Evolutionary conservation across 768 basidiomycete species (phyloP), one percentile per base, ranked within the genome.

Genomic region (Podaxis sp.): DNA sequence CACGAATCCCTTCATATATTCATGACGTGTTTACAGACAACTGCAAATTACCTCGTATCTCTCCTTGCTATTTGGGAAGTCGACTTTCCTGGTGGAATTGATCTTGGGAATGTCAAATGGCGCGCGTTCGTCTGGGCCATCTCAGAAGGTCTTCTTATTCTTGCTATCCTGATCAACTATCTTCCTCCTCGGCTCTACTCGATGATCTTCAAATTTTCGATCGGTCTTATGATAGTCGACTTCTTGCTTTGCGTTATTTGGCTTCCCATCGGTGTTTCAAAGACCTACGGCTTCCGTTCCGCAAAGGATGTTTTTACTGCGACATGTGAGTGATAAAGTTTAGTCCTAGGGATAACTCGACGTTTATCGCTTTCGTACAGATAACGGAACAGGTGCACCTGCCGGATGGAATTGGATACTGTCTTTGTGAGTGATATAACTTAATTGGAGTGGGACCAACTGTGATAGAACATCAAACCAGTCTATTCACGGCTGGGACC

Each of bases 391-490:
- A 0, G 91, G 91, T 0, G 93, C 93, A 2, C 82, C 90, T 21
- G 77, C 89, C 7, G 91, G 83, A 4, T 95, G 93, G 95, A 95
- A 95, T 67, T 96, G 91, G 91, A 81, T 93, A 14, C 73, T 97
- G 40, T 92, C 89, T 3, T 92, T 93, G 91, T 92, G 65, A 27
- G 72, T 66, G 23, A 54, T 23, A 52, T 21, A 48, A 44, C 18
- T 50, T 38, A 18, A 60, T 35, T 14, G 23, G 14, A 7, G 38
- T 32, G 28, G 42, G 11, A 32, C 35, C 52, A 14, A n/a, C 44
- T 35, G 32, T 53, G 57, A 62, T 57, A 57, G 35, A 64, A 47
- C 48, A 55, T 53, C 21, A 14, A 37, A 55, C 18, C 58, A 91
- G 90, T 78, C 78, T 95, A 21, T 94, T 93, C 72, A 90, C 92